A percentile compares a stretch with the other conserved stretches of the same genome.
Conservation (phyloP, 306 rosid genomes). For the Cajanus cajan region DNA sequence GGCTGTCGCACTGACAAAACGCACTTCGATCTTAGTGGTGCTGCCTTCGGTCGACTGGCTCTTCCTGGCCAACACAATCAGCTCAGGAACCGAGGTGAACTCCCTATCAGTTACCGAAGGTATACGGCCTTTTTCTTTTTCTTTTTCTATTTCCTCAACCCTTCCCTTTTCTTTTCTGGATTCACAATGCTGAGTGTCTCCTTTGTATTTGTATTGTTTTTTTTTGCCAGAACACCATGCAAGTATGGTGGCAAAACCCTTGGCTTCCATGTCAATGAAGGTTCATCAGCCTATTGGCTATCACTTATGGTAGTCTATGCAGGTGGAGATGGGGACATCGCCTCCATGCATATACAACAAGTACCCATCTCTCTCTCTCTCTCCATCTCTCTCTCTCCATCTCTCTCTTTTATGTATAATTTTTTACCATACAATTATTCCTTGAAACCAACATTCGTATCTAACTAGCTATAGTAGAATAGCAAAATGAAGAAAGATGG, state of each 20-base stretch:
- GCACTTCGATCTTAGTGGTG: conserved; percentile 94
- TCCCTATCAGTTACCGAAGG: conserved; percentile 64
- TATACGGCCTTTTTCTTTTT: too few relatives aligned
- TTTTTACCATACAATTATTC: background rate
- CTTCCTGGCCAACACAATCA: conserved; percentile 56
- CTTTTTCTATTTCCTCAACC: too few relatives aligned
- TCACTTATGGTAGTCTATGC: conserved; percentile 79
- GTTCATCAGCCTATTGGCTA: conserved; percentile 79
- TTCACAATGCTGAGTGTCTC: too few relatives aligned
- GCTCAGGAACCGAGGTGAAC: conserved; percentile 73
- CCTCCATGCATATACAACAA: conserved; percentile 75
- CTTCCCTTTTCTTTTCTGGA: background rate
- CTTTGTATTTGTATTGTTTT: background rate
- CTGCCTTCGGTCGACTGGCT: conserved; percentile 89
- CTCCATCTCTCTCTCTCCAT: too few relatives aligned
- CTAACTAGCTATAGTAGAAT: background rate
- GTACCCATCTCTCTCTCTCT: conserved; percentile 34
- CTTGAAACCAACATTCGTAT: background rate
- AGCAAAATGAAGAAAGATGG: background rate
- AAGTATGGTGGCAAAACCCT: conserved; percentile 63
- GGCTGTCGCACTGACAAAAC: conserved; percentile 64
- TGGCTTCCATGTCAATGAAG: conserved; percentile 86
- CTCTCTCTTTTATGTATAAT: background rate
- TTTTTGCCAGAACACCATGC: conserved; percentile 61
- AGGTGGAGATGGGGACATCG: conserved; percentile 86